Evolutionary conservation across 2,329 filamentous ascomycete genomes (phyloP).

Genomic region (Colletotrichum sp.): DNA sequence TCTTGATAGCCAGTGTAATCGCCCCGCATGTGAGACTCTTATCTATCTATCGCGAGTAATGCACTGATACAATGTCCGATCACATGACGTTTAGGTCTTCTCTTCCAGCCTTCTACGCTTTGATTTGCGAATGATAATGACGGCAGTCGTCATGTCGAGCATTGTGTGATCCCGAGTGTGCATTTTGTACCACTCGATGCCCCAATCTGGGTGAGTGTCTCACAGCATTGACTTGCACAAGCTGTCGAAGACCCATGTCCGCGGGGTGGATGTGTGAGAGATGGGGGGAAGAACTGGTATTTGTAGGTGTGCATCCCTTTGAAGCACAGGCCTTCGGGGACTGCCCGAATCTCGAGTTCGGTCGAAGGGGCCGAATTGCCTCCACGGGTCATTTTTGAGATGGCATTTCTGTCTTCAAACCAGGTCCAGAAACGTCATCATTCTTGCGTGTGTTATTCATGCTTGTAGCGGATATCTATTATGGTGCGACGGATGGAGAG

Average conservation of each 20-base stretch:
- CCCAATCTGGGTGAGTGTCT: not conserved
- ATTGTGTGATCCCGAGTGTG: not conserved
- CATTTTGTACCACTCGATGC: not conserved
- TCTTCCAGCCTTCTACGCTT: not conserved
- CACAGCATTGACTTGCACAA: not conserved
- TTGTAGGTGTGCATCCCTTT: not conserved
- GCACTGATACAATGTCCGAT: not conserved
- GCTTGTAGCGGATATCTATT: not conserved
- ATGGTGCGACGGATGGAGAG: not conserved
- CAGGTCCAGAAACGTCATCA: not conserved
- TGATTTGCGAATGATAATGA: not conserved
- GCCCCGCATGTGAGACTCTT: not conserved
- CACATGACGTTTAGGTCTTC: not conserved
- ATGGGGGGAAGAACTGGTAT: not conserved
- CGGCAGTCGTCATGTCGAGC: not conserved
- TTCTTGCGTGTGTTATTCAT: not conserved
- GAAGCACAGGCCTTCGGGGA: not conserved
- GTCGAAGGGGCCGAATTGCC: not conserved
- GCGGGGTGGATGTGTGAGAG: fast-evolving
- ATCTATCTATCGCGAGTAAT: not conserved
- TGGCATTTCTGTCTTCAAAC: not conserved
- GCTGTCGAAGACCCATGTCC: not conserved
- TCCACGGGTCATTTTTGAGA: not conserved
- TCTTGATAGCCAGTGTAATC: not conserved
- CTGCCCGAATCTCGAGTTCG: not conserved